Base-by-base conservation (phyloP, 768 basidiomycete genomes). In the Pleurotus ostreatus region DNA sequence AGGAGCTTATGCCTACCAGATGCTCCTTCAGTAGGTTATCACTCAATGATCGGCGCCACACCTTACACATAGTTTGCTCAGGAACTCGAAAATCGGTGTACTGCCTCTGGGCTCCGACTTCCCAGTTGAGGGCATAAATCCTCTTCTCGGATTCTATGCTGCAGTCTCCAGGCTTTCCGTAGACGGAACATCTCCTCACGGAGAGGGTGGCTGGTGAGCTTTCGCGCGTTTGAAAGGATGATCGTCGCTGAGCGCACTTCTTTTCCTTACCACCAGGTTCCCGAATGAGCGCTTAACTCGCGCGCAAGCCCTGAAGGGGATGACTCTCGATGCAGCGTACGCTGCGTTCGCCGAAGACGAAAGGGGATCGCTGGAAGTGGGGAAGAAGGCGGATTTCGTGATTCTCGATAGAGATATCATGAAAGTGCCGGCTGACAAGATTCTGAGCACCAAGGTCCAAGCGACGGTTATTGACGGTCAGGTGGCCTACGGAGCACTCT, bases 71-170 rank as follows among this genome's bases (percentile, higher is more conserved):
- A 30, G 44, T 38, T 39, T 0, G 25, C n/a, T 38, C 8, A 86
- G 83, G 57, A 68, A 68, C 2, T 86, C 88, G 9, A 73, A 67
- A 4, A 70, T 72, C n/a, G 69, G 78, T 0, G 67, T 85, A 12
- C 78, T 95, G 2, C 86, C 93, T 0, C 77, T 98, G 1, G 95
- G 96, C 2, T 92, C 93, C 2, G 95, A 98, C 68, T 97, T 98
- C 69, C 96, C 96, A 0, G 86, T 98, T 2, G 95, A 98, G 69
- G 81, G 83, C 8, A 86, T 96, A 53, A 92, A 96, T 64, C 95
- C 96, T 0, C 72, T 98, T 34, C 74, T 89, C 2, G 92, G 92
- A 0, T 95, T 97, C 70, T 93, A 94, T 62, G 94, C 96, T 4
- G 92, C 93, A 0, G 79, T 94, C 2, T 78, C 92, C 1, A 81